Evolutionary conservation across 306 rosid genomes (phyloP).

Genomic region (Astragalus membranaceus): DNA sequence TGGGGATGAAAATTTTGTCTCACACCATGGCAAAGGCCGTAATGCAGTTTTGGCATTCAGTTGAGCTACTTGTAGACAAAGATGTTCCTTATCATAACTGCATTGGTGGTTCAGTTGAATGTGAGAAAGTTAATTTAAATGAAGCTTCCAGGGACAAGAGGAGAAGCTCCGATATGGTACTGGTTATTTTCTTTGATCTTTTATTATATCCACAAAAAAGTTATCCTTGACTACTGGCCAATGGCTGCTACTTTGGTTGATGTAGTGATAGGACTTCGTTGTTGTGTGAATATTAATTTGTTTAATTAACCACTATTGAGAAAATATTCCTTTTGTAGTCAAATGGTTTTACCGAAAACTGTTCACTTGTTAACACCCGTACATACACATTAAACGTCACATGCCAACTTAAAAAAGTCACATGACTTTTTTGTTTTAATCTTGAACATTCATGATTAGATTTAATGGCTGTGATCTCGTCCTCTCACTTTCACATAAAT

Average conservation of each 20-base stretch:
- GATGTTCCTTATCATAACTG: constrained; percentile 24
- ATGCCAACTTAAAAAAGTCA: no score
- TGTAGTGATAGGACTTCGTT: neutral
- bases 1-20: constrained; percentile 56
- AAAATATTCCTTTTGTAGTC: constrained; percentile 7
- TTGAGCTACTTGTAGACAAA: constrained; percentile 50
- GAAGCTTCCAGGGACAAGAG: constrained; percentile 37
- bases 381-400: no score
- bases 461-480: no score
- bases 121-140: constrained; percentile 26
- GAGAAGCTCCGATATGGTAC: constrained; percentile 34
- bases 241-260: constrained; percentile 11
- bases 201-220: neutral
- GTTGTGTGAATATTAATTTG: neutral
- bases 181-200: constrained; percentile 28
- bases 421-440: no score
- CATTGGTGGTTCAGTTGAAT: constrained; percentile 22
- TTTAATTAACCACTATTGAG: neutral
- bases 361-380: neutral
- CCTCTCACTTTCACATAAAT: no score
- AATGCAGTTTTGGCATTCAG: constrained; percentile 88
- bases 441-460: no score
- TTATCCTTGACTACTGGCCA: neutral
- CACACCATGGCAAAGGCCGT: constrained; percentile 83
- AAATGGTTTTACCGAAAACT: constrained; percentile 8